Evolutionary conservation across 2,329 filamentous ascomycete species (phyloP).

Genomic region (Elsinoe ampelina): DNA sequence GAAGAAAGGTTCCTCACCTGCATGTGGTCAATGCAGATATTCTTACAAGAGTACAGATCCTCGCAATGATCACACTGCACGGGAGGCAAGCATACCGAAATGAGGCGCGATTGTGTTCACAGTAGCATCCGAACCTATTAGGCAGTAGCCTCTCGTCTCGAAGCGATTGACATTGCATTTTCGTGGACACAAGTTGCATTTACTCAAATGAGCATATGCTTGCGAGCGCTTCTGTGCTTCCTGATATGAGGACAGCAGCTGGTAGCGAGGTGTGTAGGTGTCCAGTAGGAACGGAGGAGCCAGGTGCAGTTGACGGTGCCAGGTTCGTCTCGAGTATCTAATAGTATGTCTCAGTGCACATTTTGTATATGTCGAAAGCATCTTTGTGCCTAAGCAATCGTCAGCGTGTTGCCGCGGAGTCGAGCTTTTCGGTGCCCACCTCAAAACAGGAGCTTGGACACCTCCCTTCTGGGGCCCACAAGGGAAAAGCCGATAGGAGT

Average conservation of each 20-base stretch:
- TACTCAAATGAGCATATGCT: constrained; percentile 64
- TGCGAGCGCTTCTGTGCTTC: constrained; percentile 62
- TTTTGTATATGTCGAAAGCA: too few relatives aligned
- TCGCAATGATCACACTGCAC: too few relatives aligned
- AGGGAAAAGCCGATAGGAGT: too few relatives aligned
- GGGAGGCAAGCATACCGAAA: constrained; percentile 53
- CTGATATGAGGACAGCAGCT: constrained; percentile 57
- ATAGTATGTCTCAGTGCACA: too few relatives aligned
- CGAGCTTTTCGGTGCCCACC: too few relatives aligned
- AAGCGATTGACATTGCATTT: constrained; percentile 73
- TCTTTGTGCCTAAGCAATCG: too few relatives aligned
- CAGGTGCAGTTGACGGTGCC: constrained; percentile 37
- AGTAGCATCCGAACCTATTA: constrained; percentile 65
- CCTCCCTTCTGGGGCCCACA: too few relatives aligned
- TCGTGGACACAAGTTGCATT: constrained; percentile 75
- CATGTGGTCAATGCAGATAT: not conserved
- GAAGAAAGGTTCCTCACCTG: constrained; percentile 57
- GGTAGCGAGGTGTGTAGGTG: constrained; percentile 64
- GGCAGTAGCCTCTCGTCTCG: constrained; percentile 65
- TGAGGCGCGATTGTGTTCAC: constrained; percentile 80
- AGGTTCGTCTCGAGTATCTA: too few relatives aligned
- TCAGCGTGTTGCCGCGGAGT: too few relatives aligned
- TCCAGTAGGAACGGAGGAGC: constrained; percentile 61
- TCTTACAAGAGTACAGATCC: not conserved
- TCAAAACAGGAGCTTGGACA: too few relatives aligned